Evolutionary conservation across 2,329 filamentous ascomycete species (phyloP).

Genomic region (Alternaria gaisen): DNA sequence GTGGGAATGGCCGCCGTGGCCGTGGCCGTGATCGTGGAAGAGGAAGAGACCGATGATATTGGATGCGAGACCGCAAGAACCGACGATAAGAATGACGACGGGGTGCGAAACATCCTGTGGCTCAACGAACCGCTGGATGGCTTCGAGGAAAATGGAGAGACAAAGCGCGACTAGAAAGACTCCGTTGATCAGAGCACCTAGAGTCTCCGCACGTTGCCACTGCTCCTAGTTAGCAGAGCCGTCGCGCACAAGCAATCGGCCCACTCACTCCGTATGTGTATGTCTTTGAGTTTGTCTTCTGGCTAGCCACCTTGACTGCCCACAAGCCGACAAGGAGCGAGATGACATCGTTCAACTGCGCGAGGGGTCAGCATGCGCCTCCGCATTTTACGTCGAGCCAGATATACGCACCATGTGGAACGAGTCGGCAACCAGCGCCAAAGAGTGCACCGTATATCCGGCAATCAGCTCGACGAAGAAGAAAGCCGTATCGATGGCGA

Average conservation of each 20-base stretch:
- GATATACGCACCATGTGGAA: slow-evolving; percentile 85
- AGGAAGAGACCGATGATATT: slow-evolving; percentile 90
- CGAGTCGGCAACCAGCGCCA: slow-evolving; percentile 93
- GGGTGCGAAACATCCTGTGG: slow-evolving; percentile 88
- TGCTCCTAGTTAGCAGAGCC: slow-evolving; percentile 50
- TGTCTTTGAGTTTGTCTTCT: slow-evolving; percentile 80
- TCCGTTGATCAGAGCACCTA: slow-evolving; percentile 95
- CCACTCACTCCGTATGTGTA: slow-evolving; percentile 89
- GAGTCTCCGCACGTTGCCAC: slow-evolving; percentile 97
- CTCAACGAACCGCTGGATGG: slow-evolving; percentile 89
- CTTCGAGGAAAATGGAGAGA: slow-evolving; percentile 95
- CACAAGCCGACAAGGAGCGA: slow-evolving; percentile 91
- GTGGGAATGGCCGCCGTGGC: slow-evolving; percentile 70
- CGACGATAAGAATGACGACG: slow-evolving; percentile 87
- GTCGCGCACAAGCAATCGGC: neutral
- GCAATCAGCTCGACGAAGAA: slow-evolving; percentile 88
- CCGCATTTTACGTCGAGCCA: neutral
- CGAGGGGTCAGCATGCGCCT: slow-evolving; percentile 21
- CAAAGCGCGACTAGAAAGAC: slow-evolving; percentile 97
- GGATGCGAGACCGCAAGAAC: slow-evolving; percentile 82
- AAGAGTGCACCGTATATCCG: slow-evolving; percentile 84
- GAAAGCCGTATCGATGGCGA: slow-evolving; percentile 88
- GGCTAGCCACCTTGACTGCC: slow-evolving; percentile 90
- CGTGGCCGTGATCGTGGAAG: slow-evolving; percentile 92
- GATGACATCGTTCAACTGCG: slow-evolving; percentile 92